Percentiles rank a stretch among this genome's conserved stretches.
Conservation (phyloP, 768 basidiomycete species). For the Leccinum uliginosum region DNA sequence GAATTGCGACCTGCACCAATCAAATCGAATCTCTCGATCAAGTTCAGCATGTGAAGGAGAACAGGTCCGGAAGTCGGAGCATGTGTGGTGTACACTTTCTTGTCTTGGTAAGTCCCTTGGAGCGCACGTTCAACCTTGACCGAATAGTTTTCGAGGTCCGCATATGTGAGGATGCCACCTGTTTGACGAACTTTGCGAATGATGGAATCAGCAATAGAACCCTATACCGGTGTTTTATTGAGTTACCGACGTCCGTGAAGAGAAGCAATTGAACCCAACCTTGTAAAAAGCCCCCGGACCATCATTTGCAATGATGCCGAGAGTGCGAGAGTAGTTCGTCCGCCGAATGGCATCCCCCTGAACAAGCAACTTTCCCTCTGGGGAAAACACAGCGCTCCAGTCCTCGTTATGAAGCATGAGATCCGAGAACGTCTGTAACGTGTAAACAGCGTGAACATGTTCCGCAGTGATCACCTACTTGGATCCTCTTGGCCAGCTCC, state of each 20-base stretch:
- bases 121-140: constrained; percentile 71
- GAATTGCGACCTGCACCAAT: constrained; percentile 49
- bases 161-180: constrained; percentile 76
- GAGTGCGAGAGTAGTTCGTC: constrained; percentile 72
- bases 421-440: constrained; percentile 37
- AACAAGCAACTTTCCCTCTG: constrained; percentile 60
- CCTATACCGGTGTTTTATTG: constrained; percentile 38
- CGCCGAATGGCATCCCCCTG: constrained; percentile 74
- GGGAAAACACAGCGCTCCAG: constrained; percentile 83
- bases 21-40: constrained; percentile 70
- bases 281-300: constrained; percentile 84
- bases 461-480: constrained; percentile 38
- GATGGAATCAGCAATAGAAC: constrained; percentile 76
- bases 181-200: constrained; percentile 63
- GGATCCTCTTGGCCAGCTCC: constrained; percentile 72
- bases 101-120: constrained; percentile 69
- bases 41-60: constrained; percentile 88
- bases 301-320: constrained; percentile 65
- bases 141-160: constrained; percentile 69
- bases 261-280: constrained; percentile 34
- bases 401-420: constrained; percentile 66
- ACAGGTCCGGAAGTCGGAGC: constrained; percentile 89
- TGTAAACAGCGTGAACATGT: background rate
- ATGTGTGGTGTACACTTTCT: constrained; percentile 78
- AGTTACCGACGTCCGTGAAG: constrained; percentile 3